Evolutionary conservation across 163 green algal species (phyloP), one percentile per base, ranked within the genome.

Genomic region (Trebouxiophyceae sp.): DNA sequence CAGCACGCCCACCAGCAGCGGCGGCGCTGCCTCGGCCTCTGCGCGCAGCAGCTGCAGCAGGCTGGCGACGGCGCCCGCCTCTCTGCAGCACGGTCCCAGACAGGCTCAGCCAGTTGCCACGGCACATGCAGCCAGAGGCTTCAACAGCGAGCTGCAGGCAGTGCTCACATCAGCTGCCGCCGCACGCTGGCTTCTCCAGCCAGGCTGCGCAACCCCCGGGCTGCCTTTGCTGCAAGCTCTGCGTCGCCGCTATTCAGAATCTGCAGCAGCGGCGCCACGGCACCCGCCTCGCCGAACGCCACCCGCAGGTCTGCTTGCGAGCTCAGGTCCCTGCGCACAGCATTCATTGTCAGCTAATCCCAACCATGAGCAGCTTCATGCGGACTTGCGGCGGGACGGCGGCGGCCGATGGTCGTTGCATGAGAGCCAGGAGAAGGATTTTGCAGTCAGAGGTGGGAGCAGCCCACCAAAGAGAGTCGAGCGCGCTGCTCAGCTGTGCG

Each of bases 31-130:
- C n/a, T n/a, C 33, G n/a, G 54, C 16, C 58, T 31, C 26, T 23
- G n/a, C 58, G 2, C 55, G 33, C 22, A 65, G 58, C 33, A 65
- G 4, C 22, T 26, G 22, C 4, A 33, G 12, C n/a, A 66, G 28
- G 44, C 58, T 66, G 33, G 28, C 16, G 20, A 59, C 27, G 44
- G 26, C 60, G 12, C 60, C 60, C 6, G 44, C 45, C 16, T 56
- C 60, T 45, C 60, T 66, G 60, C n/a, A n/a, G n/a, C n/a, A n/a
- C n/a, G n/a, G n/a, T n/a, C n/a, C n/a, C n/a, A n/a, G n/a, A n/a
- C n/a, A n/a, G n/a, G n/a, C n/a, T n/a, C n/a, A n/a, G n/a, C n/a
- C n/a, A n/a, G n/a, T n/a, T n/a, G n/a, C n/a, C 39, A 50, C 39
- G 39, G 39, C 39, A n/a, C 39, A 50, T 50, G 16, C 8, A 16